phyloP scores from a whole-genome alignment of 176 grass and related monocot genomes.

The Microstegium vimineum region DNA sequence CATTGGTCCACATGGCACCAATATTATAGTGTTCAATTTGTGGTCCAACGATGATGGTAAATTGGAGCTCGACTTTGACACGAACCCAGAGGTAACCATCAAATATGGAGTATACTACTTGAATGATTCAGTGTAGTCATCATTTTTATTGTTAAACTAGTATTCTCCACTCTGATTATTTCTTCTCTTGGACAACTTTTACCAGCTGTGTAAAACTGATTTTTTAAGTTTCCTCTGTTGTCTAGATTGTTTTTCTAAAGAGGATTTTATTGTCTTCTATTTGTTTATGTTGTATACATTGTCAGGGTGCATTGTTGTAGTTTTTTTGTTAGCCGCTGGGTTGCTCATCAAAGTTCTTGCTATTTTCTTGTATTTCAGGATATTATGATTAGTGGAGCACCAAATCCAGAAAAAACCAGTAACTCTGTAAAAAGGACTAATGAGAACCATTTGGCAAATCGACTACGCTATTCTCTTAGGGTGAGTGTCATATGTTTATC shows the following conservation, averaged over 20 bases:
- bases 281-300: background rate
- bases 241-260: background rate
- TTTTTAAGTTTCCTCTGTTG: background rate
- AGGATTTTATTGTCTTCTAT: background rate
- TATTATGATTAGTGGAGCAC: conserved; percentile 59
- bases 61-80: conserved; percentile 73
- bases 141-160: background rate
- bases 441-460: too few species aligned
- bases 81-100: conserved; percentile 37
- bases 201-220: background rate
- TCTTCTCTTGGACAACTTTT: background rate
- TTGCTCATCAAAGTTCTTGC: background rate
- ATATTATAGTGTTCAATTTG: conserved; percentile 79
- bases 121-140: background rate
- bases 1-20: conserved; percentile 76
- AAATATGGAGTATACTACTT: background rate
- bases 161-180: background rate
- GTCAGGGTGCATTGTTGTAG: background rate
- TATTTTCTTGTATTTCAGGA: conserved; percentile 43
- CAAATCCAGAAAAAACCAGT: conserved; percentile 27
- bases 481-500: conserved; percentile 19
- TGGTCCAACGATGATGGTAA: conserved; percentile 67
- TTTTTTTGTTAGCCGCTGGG: background rate
- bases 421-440: background rate
- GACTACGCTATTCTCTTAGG: conserved; percentile 19